Evolutionary conservation across 164 flowering plant genomes (phyloP).

Genomic region (Stephania cephalantha): DNA sequence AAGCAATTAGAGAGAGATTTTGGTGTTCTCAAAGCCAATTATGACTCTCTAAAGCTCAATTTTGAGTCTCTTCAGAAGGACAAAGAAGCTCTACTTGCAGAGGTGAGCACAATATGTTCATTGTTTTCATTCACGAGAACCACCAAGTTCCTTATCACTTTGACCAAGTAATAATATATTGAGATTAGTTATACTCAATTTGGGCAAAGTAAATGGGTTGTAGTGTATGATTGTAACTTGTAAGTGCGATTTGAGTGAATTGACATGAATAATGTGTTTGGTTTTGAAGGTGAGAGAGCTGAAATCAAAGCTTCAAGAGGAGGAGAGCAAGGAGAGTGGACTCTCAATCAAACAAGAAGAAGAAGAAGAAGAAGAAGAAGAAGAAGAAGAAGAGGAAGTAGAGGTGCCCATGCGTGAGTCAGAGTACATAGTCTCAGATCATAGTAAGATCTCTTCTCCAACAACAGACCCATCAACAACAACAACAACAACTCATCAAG

Average conservation of each 20-base stretch:
- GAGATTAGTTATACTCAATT: too few relatives aligned
- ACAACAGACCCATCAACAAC: constrained; percentile 1
- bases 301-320: constrained; percentile 57
- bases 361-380: too few relatives aligned
- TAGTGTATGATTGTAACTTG: neutral
- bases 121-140: too few relatives aligned
- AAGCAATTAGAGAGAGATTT: constrained; percentile 80
- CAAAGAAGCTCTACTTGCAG: constrained; percentile 57
- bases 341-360: constrained; percentile 19
- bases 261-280: neutral
- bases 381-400: constrained; percentile 17
- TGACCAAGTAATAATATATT: too few relatives aligned
- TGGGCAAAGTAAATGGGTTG: too few relatives aligned
- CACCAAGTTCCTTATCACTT: too few relatives aligned
- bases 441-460: constrained; percentile 11
- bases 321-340: constrained; percentile 27
- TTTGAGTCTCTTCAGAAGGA: constrained; percentile 58
- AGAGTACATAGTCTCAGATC: constrained; percentile 21
- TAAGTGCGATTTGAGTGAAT: neutral
- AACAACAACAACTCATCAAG: neutral
- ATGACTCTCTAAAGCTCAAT: constrained; percentile 46
- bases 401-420: constrained; percentile 21
- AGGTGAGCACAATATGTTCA: constrained; percentile 32
- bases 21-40: constrained; percentile 51
- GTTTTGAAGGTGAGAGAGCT: constrained; percentile 47